Percentiles rank a stretch among this genome's conserved stretches.
These are phyloP conservation scores for Yarrowia yakushimensis DNA, from an alignment of 805 yeast genomes.

Conservation along the genomic window DNA sequence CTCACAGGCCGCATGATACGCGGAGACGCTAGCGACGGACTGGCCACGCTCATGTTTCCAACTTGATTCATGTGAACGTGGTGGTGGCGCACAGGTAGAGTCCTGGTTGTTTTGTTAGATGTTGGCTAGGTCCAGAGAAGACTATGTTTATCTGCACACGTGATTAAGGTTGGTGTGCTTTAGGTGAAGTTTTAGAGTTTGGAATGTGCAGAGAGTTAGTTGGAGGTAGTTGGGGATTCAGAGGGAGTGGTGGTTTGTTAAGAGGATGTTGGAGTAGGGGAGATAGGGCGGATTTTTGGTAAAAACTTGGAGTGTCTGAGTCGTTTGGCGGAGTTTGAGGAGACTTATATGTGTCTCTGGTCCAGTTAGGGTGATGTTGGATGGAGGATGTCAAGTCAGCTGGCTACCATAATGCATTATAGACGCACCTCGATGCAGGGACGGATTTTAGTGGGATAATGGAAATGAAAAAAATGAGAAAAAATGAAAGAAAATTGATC, in stretches of 20 bases:
- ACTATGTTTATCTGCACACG: conserved; percentile 8
- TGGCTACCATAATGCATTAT: no score
- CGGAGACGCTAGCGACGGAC: conserved; percentile 5
- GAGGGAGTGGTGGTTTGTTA: neutral
- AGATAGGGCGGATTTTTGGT: no score
- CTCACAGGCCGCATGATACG: neutral
- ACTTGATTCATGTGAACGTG: neutral
- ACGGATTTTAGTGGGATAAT: no score
- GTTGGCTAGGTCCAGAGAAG: neutral
- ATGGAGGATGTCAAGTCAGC: no score
- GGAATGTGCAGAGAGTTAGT: neutral
- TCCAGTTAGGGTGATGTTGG: no score
- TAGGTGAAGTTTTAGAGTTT: conserved; percentile 6
- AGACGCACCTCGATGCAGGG: no score
- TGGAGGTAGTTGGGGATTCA: neutral
- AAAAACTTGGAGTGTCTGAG: no score
- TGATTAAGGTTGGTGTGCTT: conserved; percentile 8
- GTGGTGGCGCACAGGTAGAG: neutral
- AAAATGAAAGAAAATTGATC: no score
- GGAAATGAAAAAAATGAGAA: no score
- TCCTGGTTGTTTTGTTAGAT: neutral
- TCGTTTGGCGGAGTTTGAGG: no score
- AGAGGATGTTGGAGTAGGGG: neutral
- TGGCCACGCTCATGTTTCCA: neutral
- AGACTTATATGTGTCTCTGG: no score